Percentiles rank a stretch among this genome's conserved stretches.
Conservation (phyloP, 306 rosid genomes). For the Pyrus bretschneideri region DNA sequence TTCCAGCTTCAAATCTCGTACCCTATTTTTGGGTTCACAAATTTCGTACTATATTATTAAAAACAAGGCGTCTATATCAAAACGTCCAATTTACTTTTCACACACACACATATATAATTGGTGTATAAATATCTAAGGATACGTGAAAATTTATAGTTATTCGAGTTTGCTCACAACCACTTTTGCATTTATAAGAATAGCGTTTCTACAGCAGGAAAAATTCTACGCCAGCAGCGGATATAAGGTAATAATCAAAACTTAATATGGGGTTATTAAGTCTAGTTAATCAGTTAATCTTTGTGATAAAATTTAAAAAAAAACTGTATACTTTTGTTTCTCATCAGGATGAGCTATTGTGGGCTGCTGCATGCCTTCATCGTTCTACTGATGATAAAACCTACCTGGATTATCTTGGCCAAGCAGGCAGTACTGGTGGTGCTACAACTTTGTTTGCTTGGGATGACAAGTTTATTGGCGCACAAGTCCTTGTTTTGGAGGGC, state of each 20-base stretch:
- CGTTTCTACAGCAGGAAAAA: constrained; percentile 12
- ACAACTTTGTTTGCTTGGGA: constrained; percentile 55
- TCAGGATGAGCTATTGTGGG: constrained; percentile 65
- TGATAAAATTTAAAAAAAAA: not conserved
- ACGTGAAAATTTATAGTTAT: constrained; percentile 22
- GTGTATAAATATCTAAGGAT: not conserved
- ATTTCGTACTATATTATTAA: not conserved
- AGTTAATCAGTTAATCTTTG: not conserved
- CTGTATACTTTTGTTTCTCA: not conserved
- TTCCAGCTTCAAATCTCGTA: not conserved
- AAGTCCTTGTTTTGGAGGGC: constrained; percentile 45
- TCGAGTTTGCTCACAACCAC: constrained; percentile 34
- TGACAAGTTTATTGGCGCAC: constrained; percentile 50
- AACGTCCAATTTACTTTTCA: not conserved
- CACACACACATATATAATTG: not conserved
- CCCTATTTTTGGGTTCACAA: not conserved
- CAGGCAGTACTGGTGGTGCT: constrained; percentile 25
- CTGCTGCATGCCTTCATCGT: constrained; percentile 60
- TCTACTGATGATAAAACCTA: constrained; percentile 27
- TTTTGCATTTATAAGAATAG: constrained; percentile 37
- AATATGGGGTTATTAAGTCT: not conserved
- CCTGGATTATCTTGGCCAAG: constrained; percentile 22
- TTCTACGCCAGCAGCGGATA: constrained; percentile 54
- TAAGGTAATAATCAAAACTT: constrained; percentile 27
- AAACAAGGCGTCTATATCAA: too few species aligned